A percentile compares a stretch with the other conserved stretches of the same genome.
Evolutionary conservation across 2,329 filamentous ascomycete genomes (phyloP).

Genomic region (Stagonosporopsis tanaceti): DNA sequence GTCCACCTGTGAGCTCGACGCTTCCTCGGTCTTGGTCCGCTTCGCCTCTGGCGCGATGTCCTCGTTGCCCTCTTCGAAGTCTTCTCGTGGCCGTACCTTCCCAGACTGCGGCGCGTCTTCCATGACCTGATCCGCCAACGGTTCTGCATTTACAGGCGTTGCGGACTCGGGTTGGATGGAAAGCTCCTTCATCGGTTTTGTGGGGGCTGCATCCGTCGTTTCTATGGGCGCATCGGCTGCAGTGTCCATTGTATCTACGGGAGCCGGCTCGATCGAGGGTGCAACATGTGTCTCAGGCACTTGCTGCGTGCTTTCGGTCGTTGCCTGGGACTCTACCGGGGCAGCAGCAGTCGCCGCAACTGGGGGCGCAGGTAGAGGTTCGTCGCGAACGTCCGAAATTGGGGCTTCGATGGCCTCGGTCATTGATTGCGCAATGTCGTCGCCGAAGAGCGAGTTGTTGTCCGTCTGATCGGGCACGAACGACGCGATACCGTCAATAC

Average conservation of each 20-base stretch:
- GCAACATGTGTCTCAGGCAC: slow-evolving; percentile 42
- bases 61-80: slow-evolving; percentile 68
- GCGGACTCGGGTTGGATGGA: slow-evolving; percentile 31
- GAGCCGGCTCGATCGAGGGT: slow-evolving; percentile 19
- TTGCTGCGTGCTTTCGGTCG: slow-evolving; percentile 38
- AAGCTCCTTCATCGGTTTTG: slow-evolving; percentile 46
- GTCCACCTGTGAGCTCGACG: slow-evolving; percentile 41
- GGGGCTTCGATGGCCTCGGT: slow-evolving; percentile 53
- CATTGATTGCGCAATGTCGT: slow-evolving; percentile 39
- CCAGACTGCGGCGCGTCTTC: slow-evolving; percentile 50
- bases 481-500: slow-evolving; percentile 54
- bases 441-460: slow-evolving; percentile 50
- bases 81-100: slow-evolving; percentile 68
- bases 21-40: slow-evolving; percentile 74
- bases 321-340: slow-evolving; percentile 17
- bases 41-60: slow-evolving; percentile 72
- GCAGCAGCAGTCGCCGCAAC: neutral
- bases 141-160: slow-evolving; percentile 20
- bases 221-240: slow-evolving; percentile 28
- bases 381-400: slow-evolving; percentile 47
- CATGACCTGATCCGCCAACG: slow-evolving; percentile 49
- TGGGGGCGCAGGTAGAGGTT: slow-evolving; percentile 31
- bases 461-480: slow-evolving; percentile 54
- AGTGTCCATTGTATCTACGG: slow-evolving; percentile 40
- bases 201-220: slow-evolving; percentile 32